phyloP scores from a whole-genome alignment of 2,329 filamentous ascomycete genomes.

The Bipolaris gigantea region DNA sequence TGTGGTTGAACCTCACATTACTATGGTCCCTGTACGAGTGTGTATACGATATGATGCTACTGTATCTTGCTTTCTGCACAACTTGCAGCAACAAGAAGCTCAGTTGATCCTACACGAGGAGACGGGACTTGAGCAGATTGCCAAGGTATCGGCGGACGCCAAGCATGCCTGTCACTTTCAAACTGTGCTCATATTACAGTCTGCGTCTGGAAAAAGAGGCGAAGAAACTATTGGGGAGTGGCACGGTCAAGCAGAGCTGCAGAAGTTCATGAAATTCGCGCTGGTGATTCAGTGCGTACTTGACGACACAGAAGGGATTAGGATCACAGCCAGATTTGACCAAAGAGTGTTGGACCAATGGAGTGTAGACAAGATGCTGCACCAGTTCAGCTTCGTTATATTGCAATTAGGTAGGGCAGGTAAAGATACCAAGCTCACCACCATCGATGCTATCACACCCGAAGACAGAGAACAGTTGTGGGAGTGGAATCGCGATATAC shows the following conservation, averaged over 20 bases:
- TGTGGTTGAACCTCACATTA: conserved; percentile 48
- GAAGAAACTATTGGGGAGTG: conserved; percentile 1
- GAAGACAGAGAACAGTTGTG: neutral
- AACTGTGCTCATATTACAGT: conserved; percentile 57
- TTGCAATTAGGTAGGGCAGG: conserved; percentile 10
- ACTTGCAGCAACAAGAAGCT: conserved; percentile 18
- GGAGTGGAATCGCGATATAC: neutral
- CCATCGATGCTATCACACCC: neutral
- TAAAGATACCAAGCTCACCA: neutral
- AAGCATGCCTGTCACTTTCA: conserved; percentile 46
- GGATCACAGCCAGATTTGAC: conserved; percentile 17
- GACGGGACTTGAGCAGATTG: conserved; percentile 38
- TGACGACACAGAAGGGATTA: conserved; percentile 8
- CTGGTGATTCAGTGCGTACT: neutral
- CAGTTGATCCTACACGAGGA: conserved; percentile 37
- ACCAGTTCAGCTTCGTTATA: conserved; percentile 19
- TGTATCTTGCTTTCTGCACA: conserved; percentile 14
- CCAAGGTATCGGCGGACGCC: neutral
- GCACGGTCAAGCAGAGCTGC: conserved; percentile 11
- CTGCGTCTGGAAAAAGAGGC: conserved; percentile 3
- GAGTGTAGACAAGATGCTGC: conserved; percentile 8
- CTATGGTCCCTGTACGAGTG: conserved; percentile 40
- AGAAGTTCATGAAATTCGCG: conserved; percentile 4
- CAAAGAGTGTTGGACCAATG: conserved; percentile 13
- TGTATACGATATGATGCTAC: conserved; percentile 9